Evolutionary conservation across 148 eudicot genomes (phyloP), one percentile per base, ranked within the genome.

Genomic region (Cornus florida): DNA sequence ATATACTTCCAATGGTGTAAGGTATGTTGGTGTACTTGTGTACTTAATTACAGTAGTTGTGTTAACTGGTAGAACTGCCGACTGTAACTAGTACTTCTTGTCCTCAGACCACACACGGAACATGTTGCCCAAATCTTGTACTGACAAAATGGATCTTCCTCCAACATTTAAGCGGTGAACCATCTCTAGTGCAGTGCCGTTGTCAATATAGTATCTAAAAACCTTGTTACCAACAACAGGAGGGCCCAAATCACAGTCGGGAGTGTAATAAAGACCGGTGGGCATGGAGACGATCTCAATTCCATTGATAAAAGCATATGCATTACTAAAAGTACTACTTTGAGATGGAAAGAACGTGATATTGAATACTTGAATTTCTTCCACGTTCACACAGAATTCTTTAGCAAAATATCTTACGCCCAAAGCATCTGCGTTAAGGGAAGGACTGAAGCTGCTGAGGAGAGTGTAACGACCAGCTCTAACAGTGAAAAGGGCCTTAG

Each of bases 251-350:
- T 39, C 70, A n/a, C 74, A 78, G 7, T 32, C 68, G 8, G 39
- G 78, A 10, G 79, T 48, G 43, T 77, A 75, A 71, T 84, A 88
- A 65, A 88, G 87, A 5, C 69, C 76, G 4, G 78, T 28, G 0
- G 91, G 90, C 46, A 85, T 60, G 17, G 90, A 82, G 66, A 84
- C 33, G 13, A 90, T 79, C 46, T 90, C 93, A 17, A 90, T 90
- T 17, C 86, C 90, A 59, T 88, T 88, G 10, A 88, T 76, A 65
- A 88, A 90, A 17, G 88, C 90, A 70, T 81, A 82, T 0, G 69
- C 28, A 48, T 70, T 41, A n/a, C 70, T 9, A 13, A 7, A 43
- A 43, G 48, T 3, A 43, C 48, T 59, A 64, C 10, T 50, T 3
- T 10, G 7, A 16, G 83, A 76, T 0, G 90, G 83, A 12, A 81